Evolutionary conservation across 495 filamentous ascomycete genomes (phyloP).

Genomic region (Pseudomonodictys pantanalensis): DNA sequence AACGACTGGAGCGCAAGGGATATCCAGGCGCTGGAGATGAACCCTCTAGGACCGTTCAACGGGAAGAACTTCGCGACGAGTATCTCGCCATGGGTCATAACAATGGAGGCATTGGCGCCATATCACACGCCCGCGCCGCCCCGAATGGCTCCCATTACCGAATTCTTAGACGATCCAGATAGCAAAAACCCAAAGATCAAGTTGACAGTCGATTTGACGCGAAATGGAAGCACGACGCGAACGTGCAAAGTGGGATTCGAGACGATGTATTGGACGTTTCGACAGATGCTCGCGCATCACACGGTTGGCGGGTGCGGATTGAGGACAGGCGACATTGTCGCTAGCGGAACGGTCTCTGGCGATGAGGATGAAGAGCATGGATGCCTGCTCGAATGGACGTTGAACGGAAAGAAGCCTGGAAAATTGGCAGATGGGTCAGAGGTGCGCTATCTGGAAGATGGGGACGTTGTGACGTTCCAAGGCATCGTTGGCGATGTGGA

Average conservation of each 20-base stretch:
- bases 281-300: slow-evolving; percentile 36
- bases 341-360: slow-evolving; percentile 34
- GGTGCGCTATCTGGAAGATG: slow-evolving; percentile 14
- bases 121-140: slow-evolving; percentile 10
- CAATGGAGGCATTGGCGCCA: slow-evolving; percentile 31
- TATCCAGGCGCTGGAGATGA: slow-evolving; percentile 80
- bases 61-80: slow-evolving; percentile 38
- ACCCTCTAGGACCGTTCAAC: slow-evolving; percentile 37
- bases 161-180: slow-evolving; percentile 14
- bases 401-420: slow-evolving; percentile 4
- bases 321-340: slow-evolving; percentile 34
- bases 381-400: slow-evolving; percentile 27
- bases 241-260: slow-evolving; percentile 25
- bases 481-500: background rate
- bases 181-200: slow-evolving; percentile 22
- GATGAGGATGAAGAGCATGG: slow-evolving; percentile 24
- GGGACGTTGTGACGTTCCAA: slow-evolving; percentile 4
- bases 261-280: slow-evolving; percentile 35
- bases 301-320: slow-evolving; percentile 33
- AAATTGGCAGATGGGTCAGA: slow-evolving; percentile 6
- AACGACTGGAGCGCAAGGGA: slow-evolving; percentile 93
- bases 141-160: background rate
- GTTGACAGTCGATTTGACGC: slow-evolving; percentile 19
- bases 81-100: slow-evolving; percentile 38
- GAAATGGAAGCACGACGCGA: background rate